phyloP scores from a whole-genome alignment of 192 early-diverging fungal species.

The Coemansia sp. region DNA sequence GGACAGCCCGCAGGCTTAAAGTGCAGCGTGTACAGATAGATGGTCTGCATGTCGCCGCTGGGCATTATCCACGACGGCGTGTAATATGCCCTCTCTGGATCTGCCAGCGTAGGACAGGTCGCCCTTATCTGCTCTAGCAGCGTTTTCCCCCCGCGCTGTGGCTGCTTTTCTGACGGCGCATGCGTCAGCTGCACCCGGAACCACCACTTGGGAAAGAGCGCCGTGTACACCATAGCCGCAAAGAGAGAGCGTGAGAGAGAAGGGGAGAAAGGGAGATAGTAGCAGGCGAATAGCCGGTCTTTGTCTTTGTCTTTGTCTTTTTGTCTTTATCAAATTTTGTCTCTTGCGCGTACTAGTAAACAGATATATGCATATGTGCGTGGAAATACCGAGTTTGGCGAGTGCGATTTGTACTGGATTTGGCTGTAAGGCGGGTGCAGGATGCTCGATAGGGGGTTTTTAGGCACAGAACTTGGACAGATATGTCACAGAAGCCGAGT shows the following conservation, averaged over 20 bases:
- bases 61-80: constrained; percentile 67
- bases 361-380: no score
- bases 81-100: constrained; percentile 56
- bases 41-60: constrained; percentile 78
- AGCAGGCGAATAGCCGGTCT: no score
- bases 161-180: constrained; percentile 45
- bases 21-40: constrained; percentile 51
- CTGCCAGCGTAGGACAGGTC: constrained; percentile 57
- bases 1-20: constrained; percentile 48
- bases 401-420: neutral
- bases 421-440: no score
- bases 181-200: constrained; percentile 43
- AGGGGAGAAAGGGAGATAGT: no score
- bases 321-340: no score
- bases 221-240: constrained; percentile 19
- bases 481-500: no score
- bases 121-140: constrained; percentile 30
- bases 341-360: no score
- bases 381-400: neutral
- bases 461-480: no score
- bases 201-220: constrained; percentile 34
- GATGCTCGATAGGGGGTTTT: neutral
- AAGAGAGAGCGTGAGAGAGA: neutral
- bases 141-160: constrained; percentile 17
- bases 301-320: no score